Conservation (phyloP, 2,329 filamentous ascomycete genomes). For the Penicillium fuscoglaucum region DNA sequence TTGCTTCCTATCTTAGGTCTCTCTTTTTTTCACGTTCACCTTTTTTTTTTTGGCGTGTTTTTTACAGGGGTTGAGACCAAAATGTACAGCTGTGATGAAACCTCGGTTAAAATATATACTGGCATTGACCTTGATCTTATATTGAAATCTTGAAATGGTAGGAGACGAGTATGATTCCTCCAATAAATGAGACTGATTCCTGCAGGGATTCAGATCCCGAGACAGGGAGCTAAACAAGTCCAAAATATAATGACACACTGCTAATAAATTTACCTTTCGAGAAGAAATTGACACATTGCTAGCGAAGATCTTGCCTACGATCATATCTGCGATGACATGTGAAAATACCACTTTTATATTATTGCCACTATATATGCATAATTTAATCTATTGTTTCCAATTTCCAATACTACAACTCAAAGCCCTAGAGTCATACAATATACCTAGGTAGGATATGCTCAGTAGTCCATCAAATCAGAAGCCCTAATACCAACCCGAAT, state of each 20-base stretch:
- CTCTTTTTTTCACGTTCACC: not conserved
- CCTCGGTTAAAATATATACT: not conserved
- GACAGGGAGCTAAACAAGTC: constrained; percentile 3
- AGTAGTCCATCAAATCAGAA: not conserved
- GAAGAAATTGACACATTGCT: constrained; percentile 1
- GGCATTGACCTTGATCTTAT: not conserved
- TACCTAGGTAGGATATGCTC: not conserved
- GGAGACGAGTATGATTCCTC: not conserved
- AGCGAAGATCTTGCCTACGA: not conserved
- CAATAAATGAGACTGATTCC: constrained; percentile 3
- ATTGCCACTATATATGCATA: not conserved
- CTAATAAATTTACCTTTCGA: not conserved
- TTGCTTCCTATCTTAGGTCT: not conserved
- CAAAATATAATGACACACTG: not conserved
- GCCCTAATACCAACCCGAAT: too few species aligned
- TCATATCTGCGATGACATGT: not conserved
- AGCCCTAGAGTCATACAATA: not conserved
- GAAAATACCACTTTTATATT: not conserved
- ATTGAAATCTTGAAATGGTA: constrained; percentile 4
- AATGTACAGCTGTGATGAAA: not conserved
- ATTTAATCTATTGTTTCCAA: not conserved
- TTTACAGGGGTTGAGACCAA: not conserved
- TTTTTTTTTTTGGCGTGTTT: too few species aligned
- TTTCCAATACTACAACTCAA: not conserved
- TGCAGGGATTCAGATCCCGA: constrained; percentile 21